Conservation (phyloP, 768 basidiomycete species). For the Russula compacta region DNA sequence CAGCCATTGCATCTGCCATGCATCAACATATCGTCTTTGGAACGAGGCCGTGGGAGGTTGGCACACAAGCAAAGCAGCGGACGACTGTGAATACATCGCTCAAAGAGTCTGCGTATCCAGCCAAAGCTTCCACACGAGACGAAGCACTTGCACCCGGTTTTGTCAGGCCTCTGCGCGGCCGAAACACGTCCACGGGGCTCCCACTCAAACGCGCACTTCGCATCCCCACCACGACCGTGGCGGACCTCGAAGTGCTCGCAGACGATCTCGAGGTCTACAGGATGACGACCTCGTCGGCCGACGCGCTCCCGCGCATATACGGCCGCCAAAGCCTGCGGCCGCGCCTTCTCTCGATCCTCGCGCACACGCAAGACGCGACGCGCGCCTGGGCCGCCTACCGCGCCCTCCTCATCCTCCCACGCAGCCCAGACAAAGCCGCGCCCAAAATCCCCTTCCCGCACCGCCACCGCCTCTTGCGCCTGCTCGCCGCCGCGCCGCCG, state of each 20-base stretch:
- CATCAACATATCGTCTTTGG: constrained; percentile 13
- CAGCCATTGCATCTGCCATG: constrained; percentile 6
- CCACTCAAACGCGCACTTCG: constrained; percentile 4
- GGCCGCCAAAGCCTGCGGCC: background rate
- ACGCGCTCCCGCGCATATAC: constrained; percentile 8
- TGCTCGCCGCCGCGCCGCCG: constrained; percentile 37
- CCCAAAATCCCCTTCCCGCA: constrained; percentile 30
- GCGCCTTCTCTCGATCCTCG: constrained; percentile 7
- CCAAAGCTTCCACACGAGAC: background rate
- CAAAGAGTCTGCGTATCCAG: background rate
- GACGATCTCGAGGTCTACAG: constrained; percentile 9
- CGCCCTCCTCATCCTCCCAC: constrained; percentile 24
- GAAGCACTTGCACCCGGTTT: background rate
- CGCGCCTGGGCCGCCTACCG: constrained; percentile 39
- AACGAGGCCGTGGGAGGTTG: background rate
- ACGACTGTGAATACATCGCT: background rate
- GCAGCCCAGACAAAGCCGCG: background rate
- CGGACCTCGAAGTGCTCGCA: constrained; percentile 8
- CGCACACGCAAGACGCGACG: constrained; percentile 2
- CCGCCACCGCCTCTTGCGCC: constrained; percentile 53
- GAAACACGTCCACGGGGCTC: constrained; percentile 6
- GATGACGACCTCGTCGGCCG: background rate
- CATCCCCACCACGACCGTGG: constrained; percentile 2
- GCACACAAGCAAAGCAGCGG: background rate
- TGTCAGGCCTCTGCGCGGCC: constrained; percentile 7